Percentiles rank a stretch among this genome's conserved stretches.
These are phyloP conservation scores for Aureobasidium sp. DNA, from an alignment of 2,329 filamentous ascomycete genomes.

Conservation along the genomic window DNA sequence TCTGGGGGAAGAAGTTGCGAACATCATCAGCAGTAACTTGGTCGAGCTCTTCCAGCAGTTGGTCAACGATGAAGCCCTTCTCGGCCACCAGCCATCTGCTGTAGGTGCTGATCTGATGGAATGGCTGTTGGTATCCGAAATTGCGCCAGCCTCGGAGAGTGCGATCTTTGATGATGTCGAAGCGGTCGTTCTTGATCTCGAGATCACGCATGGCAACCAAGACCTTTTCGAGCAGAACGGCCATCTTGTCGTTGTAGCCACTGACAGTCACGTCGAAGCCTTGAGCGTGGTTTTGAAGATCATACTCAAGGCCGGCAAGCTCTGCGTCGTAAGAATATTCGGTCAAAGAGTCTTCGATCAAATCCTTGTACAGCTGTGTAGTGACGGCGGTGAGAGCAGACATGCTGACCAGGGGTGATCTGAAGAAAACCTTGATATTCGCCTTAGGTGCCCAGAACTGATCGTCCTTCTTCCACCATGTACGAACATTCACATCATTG, in stretches of 20 bases:
- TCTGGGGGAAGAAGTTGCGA: conserved; percentile 65
- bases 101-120: conserved; percentile 77
- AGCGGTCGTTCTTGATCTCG: conserved; percentile 76
- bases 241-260: conserved; percentile 95
- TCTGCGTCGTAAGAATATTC: conserved; percentile 97
- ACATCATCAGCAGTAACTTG: conserved; percentile 67
- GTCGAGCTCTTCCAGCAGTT: conserved; percentile 68
- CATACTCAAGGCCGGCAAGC: conserved; percentile 79
- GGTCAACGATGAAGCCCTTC: conserved; percentile 67
- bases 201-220: conserved; percentile 75
- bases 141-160: conserved; percentile 71
- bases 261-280: conserved; percentile 72
- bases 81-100: conserved; percentile 72
- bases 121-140: conserved; percentile 80
- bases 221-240: conserved; percentile 83
- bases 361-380: conserved; percentile 68
- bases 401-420: conserved; percentile 68
- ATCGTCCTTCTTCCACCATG: conserved; percentile 98
- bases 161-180: conserved; percentile 84
- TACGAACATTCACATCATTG: conserved; percentile 69
- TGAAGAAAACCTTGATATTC: conserved; percentile 71
- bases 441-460: conserved; percentile 97
- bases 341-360: conserved; percentile 79
- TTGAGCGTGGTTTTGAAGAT: conserved; percentile 60
- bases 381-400: conserved; percentile 73